Percentiles rank a stretch among this genome's conserved stretches.
These are phyloP conservation scores for Beauveria varroae DNA, from an alignment of 2,329 filamentous ascomycete species.

Conservation along the genomic window DNA sequence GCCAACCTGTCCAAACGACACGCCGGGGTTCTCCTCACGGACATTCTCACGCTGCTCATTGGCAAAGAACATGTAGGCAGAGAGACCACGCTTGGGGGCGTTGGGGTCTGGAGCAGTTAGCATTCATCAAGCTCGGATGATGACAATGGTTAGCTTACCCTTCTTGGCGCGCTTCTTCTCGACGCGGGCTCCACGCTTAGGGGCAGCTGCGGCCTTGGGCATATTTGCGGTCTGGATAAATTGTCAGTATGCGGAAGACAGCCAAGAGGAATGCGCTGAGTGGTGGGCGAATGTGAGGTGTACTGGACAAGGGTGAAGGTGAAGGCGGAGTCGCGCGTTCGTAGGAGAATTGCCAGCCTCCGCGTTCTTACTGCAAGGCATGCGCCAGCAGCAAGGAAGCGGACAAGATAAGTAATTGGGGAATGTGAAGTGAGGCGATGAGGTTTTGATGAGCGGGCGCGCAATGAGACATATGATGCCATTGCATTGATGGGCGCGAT, in stretches of 20 bases:
- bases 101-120: slow-evolving; percentile 65
- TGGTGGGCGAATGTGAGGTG: not conserved
- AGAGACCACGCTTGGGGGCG: slow-evolving; percentile 97
- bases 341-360: not conserved
- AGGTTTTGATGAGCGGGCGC: not conserved
- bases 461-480: not conserved
- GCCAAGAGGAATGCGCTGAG: not conserved
- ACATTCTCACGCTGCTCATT: slow-evolving; percentile 99
- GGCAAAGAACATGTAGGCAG: slow-evolving; percentile 99
- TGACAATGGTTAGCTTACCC: slow-evolving; percentile 35
- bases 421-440: not conserved
- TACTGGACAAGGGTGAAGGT: slow-evolving; percentile 17
- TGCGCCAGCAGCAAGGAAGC: not conserved
- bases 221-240: slow-evolving; percentile 35
- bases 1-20: slow-evolving; percentile 97
- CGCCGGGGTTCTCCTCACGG: slow-evolving; percentile 95
- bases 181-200: slow-evolving; percentile 47
- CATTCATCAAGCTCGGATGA: slow-evolving; percentile 4
- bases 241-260: not conserved
- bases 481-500: not conserved
- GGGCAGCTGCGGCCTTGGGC: slow-evolving; percentile 47
- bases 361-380: not conserved
- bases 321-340: not conserved
- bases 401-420: not conserved
- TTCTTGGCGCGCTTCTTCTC: slow-evolving; percentile 53